Percentiles rank a stretch among this genome's conserved stretches.
phyloP scores from a whole-genome alignment of 2,329 filamentous ascomycete species.

The Bipolaris zeicola region DNA sequence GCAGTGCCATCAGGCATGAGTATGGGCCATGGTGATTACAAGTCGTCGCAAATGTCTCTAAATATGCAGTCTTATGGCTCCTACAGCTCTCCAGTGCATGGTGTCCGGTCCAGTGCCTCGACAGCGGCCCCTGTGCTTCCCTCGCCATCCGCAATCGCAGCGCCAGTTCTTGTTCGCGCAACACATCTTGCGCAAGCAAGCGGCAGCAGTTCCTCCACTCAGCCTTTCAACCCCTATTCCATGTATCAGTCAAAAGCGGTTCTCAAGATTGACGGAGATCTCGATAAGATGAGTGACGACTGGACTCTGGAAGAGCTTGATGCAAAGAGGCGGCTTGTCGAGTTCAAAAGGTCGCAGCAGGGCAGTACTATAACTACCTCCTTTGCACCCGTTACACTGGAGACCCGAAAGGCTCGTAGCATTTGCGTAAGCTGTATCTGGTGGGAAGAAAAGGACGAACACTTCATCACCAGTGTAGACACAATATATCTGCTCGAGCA shows the following conservation, averaged over 20 bases:
- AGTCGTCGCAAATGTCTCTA: conserved; percentile 44
- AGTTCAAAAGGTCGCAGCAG: conserved; percentile 81
- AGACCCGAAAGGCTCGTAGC: conserved; percentile 80
- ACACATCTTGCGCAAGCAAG: conserved; percentile 66
- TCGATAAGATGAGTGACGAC: conserved; percentile 79
- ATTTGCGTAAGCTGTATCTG: conserved; percentile 97
- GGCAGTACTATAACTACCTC: conserved; percentile 81
- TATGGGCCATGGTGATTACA: conserved; percentile 38
- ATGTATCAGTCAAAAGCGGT: conserved; percentile 81
- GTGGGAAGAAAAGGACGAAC: conserved; percentile 91
- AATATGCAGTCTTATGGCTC: conserved; percentile 44
- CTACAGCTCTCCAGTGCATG: conserved; percentile 54
- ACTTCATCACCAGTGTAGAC: conserved; percentile 94
- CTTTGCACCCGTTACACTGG: conserved; percentile 78
- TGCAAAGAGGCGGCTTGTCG: conserved; percentile 80
- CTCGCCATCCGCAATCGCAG: conserved; percentile 54
- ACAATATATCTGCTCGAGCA: conserved; percentile 95
- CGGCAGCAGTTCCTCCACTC: conserved; percentile 49
- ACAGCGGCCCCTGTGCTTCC: conserved; percentile 48
- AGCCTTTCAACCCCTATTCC: conserved; percentile 73
- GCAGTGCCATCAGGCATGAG: conserved; percentile 39
- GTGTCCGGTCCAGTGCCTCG: conserved; percentile 52
- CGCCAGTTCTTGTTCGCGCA: conserved; percentile 69
- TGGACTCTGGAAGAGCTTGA: conserved; percentile 85
- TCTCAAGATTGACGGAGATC: conserved; percentile 82